Conservation (phyloP, 148 eudicot species). For the Suaeda aralocaspica region DNA sequence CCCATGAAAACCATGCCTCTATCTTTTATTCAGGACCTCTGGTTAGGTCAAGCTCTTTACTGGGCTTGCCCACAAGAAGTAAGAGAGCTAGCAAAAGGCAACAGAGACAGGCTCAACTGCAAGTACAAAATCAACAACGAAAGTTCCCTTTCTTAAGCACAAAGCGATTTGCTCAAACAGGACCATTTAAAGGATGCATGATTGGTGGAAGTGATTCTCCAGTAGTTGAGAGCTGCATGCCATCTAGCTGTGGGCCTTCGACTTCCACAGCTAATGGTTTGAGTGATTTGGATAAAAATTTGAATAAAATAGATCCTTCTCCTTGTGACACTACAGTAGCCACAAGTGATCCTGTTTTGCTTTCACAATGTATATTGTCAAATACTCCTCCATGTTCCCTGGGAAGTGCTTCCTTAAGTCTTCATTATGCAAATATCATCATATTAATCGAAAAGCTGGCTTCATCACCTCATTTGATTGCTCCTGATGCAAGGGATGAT, state of each 20-base stretch:
- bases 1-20: slow-evolving; percentile 43
- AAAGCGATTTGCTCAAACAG: slow-evolving; percentile 43
- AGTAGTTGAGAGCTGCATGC: slow-evolving; percentile 43
- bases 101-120: slow-evolving; percentile 25
- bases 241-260: slow-evolving; percentile 31
- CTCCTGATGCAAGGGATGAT: slow-evolving; percentile 82
- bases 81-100: slow-evolving; percentile 42
- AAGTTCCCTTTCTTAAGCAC: slow-evolving; percentile 33
- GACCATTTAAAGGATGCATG: slow-evolving; percentile 79
- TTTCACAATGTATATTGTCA: slow-evolving; percentile 42
- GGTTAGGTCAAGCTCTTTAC: slow-evolving; percentile 57
- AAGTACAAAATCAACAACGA: slow-evolving; percentile 27
- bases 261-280: slow-evolving; percentile 25
- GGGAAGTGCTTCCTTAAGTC: slow-evolving; percentile 70
- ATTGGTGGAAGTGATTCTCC: slow-evolving; percentile 53
- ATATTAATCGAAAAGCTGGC: slow-evolving; percentile 76
- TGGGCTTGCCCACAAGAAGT: slow-evolving; percentile 39
- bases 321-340: slow-evolving; percentile 10
- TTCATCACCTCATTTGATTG: slow-evolving; percentile 67
- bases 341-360: slow-evolving; percentile 31
- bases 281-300: slow-evolving; percentile 20
- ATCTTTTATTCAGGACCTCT: slow-evolving; percentile 50
- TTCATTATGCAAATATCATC: slow-evolving; percentile 80
- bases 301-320: slow-evolving; percentile 14
- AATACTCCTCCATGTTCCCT: slow-evolving; percentile 52